Evolutionary conservation across 257 asterid genomes (phyloP), one percentile per base, ranked within the genome.

Genomic region (Jaltomata sinuosa): DNA sequence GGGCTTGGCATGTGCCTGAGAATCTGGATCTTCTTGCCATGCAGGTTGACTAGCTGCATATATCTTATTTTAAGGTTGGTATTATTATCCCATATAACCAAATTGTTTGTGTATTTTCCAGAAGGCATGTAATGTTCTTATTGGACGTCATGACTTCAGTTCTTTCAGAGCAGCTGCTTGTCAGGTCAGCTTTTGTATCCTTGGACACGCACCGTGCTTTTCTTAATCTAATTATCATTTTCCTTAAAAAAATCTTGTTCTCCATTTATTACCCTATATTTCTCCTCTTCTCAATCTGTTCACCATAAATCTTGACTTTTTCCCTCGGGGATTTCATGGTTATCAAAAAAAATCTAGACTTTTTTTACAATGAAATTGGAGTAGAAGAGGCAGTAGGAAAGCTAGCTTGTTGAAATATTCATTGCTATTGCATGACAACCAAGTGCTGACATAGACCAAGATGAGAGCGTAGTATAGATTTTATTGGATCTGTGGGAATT

Each of bases 1-100:
- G 95, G 64, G 98, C 97, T 79, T 94, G 99, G 98, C 98, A 96
- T 89, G 94, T 94, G 77, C 91, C 96, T 38, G 95, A 93, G 90
- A 92, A 93, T 52, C 95, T 96, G 85, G 89, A 92, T 85, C 86
- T 93, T 86, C 89, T 59, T 68, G 85, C 94, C 34, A 96, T 96
- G 98, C 96, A 91, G 99, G 99, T 93, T 86, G 83, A 74, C 83
- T 68, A 27, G 61, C 29, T 49, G 38, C 11, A 27, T 18, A 49
- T 78, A 49, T 34, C 84, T 57, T 11, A n/a, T 29, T 57, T 15
- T 19, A 31, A 14, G 49, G 57, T 16, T 34, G 80, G 19, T 76
- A 45, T 87, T 40, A 36, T 53, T 45, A 67, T 71, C 38, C 55
- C 80, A 22, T 65, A 9, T 71, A 3, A 45, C 1, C 34, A 78